Evolutionary conservation across 176 grass and related monocot genomes (phyloP).

Genomic region (Guadua angustifolia): DNA sequence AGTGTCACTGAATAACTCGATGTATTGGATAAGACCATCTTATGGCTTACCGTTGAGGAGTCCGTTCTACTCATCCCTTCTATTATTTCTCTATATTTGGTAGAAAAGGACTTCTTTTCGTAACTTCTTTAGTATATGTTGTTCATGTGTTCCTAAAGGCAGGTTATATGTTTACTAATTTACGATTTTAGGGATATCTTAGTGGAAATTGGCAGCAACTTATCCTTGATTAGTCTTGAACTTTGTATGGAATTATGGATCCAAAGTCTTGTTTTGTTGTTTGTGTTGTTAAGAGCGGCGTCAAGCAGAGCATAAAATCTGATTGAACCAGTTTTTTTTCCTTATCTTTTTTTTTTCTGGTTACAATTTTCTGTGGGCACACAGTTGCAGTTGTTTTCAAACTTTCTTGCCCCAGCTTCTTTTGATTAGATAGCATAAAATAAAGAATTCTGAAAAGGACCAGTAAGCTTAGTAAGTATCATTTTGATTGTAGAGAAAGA

Average conservation of each 20-base stretch:
- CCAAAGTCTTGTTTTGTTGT: background rate
- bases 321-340: background rate
- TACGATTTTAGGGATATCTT: background rate
- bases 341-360: background rate
- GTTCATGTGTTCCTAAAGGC: background rate
- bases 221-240: background rate
- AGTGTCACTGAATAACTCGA: background rate
- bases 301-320: background rate
- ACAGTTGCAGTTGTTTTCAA: conserved; percentile 8
- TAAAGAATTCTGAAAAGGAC: background rate
- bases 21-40: conserved; percentile 18
- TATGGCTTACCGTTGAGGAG: background rate
- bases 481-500: conserved; percentile 83
- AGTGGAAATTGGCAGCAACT: background rate
- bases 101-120: background rate
- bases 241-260: background rate
- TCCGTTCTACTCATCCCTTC: conserved; percentile 9
- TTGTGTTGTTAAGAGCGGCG: background rate
- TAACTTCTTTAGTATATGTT: background rate
- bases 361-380: conserved; percentile 10
- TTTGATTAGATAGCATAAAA: conserved; percentile 27
- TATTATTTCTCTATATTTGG: background rate
- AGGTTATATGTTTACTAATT: background rate
- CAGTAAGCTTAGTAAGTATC: background rate
- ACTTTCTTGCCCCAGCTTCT: conserved; percentile 5